Percentiles rank a stretch among this genome's conserved stretches.
These are phyloP conservation scores for Emericellopsis atlantica DNA, from an alignment of 2,329 filamentous ascomycete species.

Conservation along the genomic window DNA sequence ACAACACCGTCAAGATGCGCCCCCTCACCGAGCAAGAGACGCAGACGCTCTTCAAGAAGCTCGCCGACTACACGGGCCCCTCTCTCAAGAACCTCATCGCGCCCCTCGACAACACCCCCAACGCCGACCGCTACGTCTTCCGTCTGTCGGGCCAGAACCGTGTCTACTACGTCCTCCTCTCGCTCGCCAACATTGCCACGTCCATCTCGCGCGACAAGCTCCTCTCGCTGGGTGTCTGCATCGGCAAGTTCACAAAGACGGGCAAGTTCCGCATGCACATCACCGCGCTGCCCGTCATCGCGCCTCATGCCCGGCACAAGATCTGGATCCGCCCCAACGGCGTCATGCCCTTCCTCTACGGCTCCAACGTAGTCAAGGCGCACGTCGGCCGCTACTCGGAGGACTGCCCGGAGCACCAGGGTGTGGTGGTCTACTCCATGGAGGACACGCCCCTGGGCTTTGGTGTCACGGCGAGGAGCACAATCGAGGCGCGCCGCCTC, in stretches of 20 bases:
- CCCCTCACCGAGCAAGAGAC: slow-evolving; percentile 70
- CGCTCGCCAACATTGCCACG: slow-evolving; percentile 82
- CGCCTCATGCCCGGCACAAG: slow-evolving; percentile 88
- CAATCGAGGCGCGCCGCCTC: slow-evolving; percentile 67
- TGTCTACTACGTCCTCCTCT: slow-evolving; percentile 86
- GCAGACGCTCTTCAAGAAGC: slow-evolving; percentile 77
- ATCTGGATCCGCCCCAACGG: slow-evolving; percentile 95
- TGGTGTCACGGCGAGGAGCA: slow-evolving; percentile 79
- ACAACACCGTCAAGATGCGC: slow-evolving; percentile 46
- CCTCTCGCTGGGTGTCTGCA: slow-evolving; percentile 76
- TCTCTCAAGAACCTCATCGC: slow-evolving; percentile 78
- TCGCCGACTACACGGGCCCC: slow-evolving; percentile 84
- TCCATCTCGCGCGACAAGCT: slow-evolving; percentile 72
- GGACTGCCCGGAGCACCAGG: slow-evolving; percentile 44
- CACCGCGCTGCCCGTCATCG: slow-evolving; percentile 75
- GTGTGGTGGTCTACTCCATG: slow-evolving; percentile 83
- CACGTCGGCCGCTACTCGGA: slow-evolving; percentile 30
- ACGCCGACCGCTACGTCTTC: slow-evolving; percentile 73
- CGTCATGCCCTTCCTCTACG: slow-evolving; percentile 95
- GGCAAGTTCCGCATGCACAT: slow-evolving; percentile 93
- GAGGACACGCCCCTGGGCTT: slow-evolving; percentile 91
- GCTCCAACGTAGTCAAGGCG: slow-evolving; percentile 67
- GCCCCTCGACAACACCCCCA: slow-evolving; percentile 53
- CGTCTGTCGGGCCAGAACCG: slow-evolving; percentile 63
- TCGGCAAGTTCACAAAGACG: slow-evolving; percentile 91